A percentile compares a stretch with the other conserved stretches of the same genome.
phyloP scores from a whole-genome alignment of 805 yeast genomes.

The Saccharomyces kudriavzevii region DNA sequence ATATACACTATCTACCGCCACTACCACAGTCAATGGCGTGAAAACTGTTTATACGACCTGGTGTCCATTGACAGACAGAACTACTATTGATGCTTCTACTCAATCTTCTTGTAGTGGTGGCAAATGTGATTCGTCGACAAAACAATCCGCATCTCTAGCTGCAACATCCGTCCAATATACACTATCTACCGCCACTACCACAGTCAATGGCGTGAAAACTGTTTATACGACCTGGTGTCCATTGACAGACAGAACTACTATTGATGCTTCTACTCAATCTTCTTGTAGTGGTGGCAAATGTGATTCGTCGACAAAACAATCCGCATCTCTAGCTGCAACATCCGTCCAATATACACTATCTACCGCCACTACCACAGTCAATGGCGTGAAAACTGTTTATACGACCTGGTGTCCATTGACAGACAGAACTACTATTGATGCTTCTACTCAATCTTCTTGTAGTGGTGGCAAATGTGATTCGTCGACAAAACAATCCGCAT shows the following conservation, averaged over 20 bases:
- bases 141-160: not conserved
- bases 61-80: conserved; percentile 29
- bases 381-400: conserved; percentile 32
- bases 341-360: conserved; percentile 18
- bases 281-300: not conserved
- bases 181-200: conserved; percentile 28
- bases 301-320: not conserved
- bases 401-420: conserved; percentile 37
- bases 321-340: not conserved
- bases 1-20: conserved; percentile 26
- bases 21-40: conserved; percentile 24
- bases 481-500: not conserved
- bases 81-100: not conserved
- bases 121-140: not conserved
- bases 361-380: conserved; percentile 26
- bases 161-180: conserved; percentile 9
- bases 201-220: conserved; percentile 28
- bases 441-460: not conserved
- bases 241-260: conserved; percentile 9
- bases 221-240: conserved; percentile 39
- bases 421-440: not conserved
- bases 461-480: not conserved
- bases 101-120: not conserved
- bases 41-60: conserved; percentile 36
- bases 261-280: not conserved